Evolutionary conservation across 768 basidiomycete genomes (phyloP).

Genomic region (Psilocybe subaeruginosa): DNA sequence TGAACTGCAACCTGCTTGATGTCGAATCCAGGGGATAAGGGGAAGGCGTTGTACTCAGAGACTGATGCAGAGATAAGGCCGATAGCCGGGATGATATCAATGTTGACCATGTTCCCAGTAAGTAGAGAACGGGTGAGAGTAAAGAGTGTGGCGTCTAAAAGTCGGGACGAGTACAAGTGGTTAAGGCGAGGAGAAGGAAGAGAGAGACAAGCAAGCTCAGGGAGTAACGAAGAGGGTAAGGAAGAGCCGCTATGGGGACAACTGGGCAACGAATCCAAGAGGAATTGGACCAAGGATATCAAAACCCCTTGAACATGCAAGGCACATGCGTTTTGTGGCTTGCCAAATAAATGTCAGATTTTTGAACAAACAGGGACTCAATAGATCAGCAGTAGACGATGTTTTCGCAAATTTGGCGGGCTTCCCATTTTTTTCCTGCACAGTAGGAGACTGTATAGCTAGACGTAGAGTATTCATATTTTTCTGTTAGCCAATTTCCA

Average conservation of each 20-base stretch:
- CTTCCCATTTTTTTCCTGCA: too few relatives aligned
- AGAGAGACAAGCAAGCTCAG: not conserved
- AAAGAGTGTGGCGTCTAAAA: conserved; percentile 1
- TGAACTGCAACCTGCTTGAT: conserved; percentile 34
- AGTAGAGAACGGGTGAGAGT: not conserved
- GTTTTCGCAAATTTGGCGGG: too few relatives aligned
- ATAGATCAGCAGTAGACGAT: not conserved
- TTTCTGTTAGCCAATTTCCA: too few relatives aligned
- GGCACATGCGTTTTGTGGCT: not conserved
- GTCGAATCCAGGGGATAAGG: conserved; percentile 42
- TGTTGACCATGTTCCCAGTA: conserved; percentile 20
- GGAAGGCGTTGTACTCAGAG: conserved; percentile 24
- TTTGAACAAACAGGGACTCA: not conserved
- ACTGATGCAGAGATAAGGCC: conserved; percentile 21
- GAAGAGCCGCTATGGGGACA: not conserved
- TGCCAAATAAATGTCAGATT: not conserved
- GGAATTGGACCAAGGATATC: not conserved
- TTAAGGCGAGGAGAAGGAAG: not conserved
- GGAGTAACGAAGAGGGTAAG: not conserved
- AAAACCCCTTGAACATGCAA: not conserved
- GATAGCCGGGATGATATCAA: conserved; percentile 22
- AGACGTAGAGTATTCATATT: too few relatives aligned
- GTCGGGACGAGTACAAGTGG: not conserved
- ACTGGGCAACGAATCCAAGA: not conserved
- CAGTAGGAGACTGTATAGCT: too few relatives aligned